Conservation (phyloP, 2,329 filamentous ascomycete species). For the Cyphellophora europaea region DNA sequence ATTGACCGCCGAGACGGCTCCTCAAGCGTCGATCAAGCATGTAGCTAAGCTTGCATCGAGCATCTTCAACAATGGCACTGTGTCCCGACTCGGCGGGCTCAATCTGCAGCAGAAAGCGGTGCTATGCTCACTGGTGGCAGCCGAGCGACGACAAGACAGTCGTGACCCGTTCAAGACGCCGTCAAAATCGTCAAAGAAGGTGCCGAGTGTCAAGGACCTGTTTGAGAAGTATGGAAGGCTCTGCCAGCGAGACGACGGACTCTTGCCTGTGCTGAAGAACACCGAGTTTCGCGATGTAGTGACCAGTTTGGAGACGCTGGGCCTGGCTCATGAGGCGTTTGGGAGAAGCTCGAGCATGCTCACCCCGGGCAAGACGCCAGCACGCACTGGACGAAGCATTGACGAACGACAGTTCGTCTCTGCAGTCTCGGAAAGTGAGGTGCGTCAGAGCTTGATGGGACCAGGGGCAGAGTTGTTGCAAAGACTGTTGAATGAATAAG, state of each 20-base stretch:
- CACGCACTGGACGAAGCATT: conserved; percentile 40
- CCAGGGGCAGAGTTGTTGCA: conserved; percentile 39
- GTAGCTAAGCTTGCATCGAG: conserved; percentile 84
- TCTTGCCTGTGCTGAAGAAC: conserved; percentile 77
- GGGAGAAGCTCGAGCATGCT: conserved; percentile 52
- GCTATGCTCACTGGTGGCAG: conserved; percentile 74
- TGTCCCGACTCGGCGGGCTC: conserved; percentile 72
- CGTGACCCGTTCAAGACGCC: conserved; percentile 41
- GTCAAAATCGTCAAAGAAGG: conserved; percentile 48
- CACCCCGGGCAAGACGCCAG: conserved; percentile 62
- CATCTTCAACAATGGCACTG: conserved; percentile 81
- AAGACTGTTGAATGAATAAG: conserved; percentile 25
- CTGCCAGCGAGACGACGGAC: conserved; percentile 70
- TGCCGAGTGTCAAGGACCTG: conserved; percentile 73
- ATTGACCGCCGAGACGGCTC: conserved; percentile 69
- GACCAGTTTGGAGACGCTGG: conserved; percentile 78
- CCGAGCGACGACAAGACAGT: conserved; percentile 55
- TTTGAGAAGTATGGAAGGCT: conserved; percentile 76
- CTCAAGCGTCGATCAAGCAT: conserved; percentile 80
- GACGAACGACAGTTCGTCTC: conserved; percentile 75
- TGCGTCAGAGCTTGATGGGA: conserved; percentile 57
- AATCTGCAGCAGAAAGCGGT: conserved; percentile 97
- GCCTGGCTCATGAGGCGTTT: conserved; percentile 63
- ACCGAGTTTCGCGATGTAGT: conserved; percentile 94
- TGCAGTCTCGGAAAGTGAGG: conserved; percentile 70